Base-by-base conservation (phyloP, 306 rosid species). In the Cucumis cinereus region DNA sequence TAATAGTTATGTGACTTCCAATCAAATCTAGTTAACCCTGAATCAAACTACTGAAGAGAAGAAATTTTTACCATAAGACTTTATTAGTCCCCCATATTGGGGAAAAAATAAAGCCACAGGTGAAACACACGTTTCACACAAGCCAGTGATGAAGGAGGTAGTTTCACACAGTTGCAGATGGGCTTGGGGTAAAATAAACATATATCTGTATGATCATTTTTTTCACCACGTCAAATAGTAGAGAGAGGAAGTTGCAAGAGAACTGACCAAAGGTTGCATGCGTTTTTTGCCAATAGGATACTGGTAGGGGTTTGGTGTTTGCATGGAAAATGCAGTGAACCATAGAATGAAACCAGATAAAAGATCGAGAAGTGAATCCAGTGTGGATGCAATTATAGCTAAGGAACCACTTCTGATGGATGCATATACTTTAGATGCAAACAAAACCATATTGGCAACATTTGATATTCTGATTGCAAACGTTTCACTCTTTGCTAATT, bases 251-350 rank as follows among this genome's bases (percentile, higher is more conserved):
- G 53, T 12, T 36, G 26, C 63, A n/a, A 55, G 77, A 74, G 66
- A 54, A 74, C 93, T 76, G 14, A 92, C 99, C 98, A 95, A 81
- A 11, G 97, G 99, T 79, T 90, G 99, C 99, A 95, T 92, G 71
- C 99, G 88, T 80, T 82, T 90, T 89, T 95, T 95, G 76, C 99
- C 99, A 26, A 95, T 95, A 59, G 99, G 98, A 72, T 95, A 95
- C 82, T 89, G 98, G 85, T 95, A 95, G 8, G 99, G 99, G 73
- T 80, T 95, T 55, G 96, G 99, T 30, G 97, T 95, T 86, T 95
- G 96, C 98, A 95, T 95, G 77, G 99, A 92, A 86, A 95, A 92
- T 57, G 98, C 96, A 87, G 99, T 95, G 86, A 92, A 95, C 99
- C 99, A 95, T 79, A 95, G 86, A 80, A 95, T 95, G 82, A 92